These are phyloP conservation scores for Aegilops tauschii DNA, from an alignment of 176 grass and related monocot species.

Conservation along the genomic window DNA sequence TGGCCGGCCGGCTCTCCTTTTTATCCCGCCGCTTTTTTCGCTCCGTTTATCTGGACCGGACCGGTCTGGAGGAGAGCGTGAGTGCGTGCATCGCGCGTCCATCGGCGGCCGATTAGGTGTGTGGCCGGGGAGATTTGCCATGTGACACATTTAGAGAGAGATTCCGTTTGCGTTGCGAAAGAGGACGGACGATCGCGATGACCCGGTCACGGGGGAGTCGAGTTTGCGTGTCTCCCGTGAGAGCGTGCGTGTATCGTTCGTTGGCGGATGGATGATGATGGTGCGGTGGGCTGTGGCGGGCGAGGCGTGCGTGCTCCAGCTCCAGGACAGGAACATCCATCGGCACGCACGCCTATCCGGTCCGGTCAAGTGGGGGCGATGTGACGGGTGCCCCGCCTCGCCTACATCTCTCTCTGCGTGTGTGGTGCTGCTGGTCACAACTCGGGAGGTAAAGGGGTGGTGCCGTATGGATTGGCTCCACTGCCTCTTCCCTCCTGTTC, in stretches of 20 bases:
- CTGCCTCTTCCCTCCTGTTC: background rate
- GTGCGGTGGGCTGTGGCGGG: background rate
- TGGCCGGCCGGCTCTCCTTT: constrained; percentile 26
- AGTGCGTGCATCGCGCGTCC: background rate
- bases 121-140: background rate
- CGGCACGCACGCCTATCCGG: constrained; percentile 36
- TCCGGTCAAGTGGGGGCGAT: constrained; percentile 23
- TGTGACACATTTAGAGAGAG: background rate
- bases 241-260: background rate
- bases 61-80: background rate
- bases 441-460: background rate
- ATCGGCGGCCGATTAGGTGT: constrained; percentile 5
- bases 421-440: background rate
- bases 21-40: constrained; percentile 20
- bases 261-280: background rate
- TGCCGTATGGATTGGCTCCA: constrained; percentile 36
- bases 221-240: constrained; percentile 17
- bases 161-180: constrained; percentile 14
- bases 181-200: background rate
- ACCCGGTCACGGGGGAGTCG: constrained; percentile 16
- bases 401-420: background rate
- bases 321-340: constrained; percentile 4
- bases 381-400: constrained; percentile 13
- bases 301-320: constrained; percentile 13
- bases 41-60: constrained; percentile 1